A percentile compares a stretch with the other conserved stretches of the same genome.
These are phyloP conservation scores for Spathaspora passalidarum DNA, from an alignment of 805 yeast genomes.

Conservation along the genomic window DNA sequence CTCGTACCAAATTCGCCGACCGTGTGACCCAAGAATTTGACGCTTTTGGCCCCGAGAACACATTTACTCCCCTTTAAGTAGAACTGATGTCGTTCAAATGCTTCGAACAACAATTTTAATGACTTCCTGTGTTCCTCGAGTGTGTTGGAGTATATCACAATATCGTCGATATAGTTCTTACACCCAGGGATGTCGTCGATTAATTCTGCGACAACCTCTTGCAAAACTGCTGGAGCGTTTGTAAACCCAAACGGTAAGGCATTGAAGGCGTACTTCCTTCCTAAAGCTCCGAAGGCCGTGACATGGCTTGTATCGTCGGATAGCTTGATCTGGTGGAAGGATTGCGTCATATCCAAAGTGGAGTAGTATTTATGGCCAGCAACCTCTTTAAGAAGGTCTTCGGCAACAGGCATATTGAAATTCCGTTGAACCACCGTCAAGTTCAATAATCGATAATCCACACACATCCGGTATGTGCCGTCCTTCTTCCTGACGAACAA, in stretches of 20 bases:
- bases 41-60: not conserved
- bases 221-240: slow-evolving; percentile 1
- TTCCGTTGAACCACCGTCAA: not conserved
- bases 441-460: slow-evolving; percentile 2
- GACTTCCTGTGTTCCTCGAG: not conserved
- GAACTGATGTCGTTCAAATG: not conserved
- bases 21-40: not conserved
- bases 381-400: not conserved
- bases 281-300: slow-evolving; percentile 1
- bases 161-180: not conserved
- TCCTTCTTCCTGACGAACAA: slow-evolving; percentile 4
- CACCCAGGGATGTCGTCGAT: slow-evolving; percentile 1
- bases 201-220: slow-evolving; percentile 1
- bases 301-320: not conserved
- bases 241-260: slow-evolving; percentile 4
- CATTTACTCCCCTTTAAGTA: slow-evolving; percentile 1
- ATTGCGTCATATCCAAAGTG: not conserved
- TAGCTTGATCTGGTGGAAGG: not conserved
- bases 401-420: slow-evolving; percentile 1
- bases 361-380: slow-evolving; percentile 3
- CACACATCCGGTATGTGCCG: slow-evolving; percentile 2
- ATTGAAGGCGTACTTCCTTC: not conserved
- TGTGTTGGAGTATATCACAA: not conserved
- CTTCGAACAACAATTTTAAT: not conserved
- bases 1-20: not conserved